Base-by-base conservation (phyloP, 768 basidiomycete genomes). In the Albatrellus ellisii region DNA sequence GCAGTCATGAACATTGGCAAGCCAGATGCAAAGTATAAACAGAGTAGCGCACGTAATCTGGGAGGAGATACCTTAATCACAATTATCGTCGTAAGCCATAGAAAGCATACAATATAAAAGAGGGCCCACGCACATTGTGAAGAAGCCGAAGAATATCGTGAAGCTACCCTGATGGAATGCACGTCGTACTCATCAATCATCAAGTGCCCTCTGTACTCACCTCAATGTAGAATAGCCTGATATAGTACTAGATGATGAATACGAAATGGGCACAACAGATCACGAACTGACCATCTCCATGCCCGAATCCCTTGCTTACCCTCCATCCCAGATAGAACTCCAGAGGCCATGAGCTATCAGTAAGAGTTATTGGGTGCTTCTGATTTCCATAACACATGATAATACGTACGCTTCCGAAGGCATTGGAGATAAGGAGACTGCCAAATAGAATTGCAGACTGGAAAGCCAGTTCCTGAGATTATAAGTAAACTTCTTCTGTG, bases 171-270 rank as follows among this genome's bases (percentile, higher is more conserved):
- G 33, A 12, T 25, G 3, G n/a, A n/a, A n/a, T n/a, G n/a, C n/a
- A n/a, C n/a, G n/a, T n/a, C 26, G 21, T 6, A 26, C 20, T 15
- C 9, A 37, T 21, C 8, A 36, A 17, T 14, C 41, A 35, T 34
- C 21, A n/a, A n/a, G n/a, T n/a, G n/a, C n/a, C 18, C 24, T 34
- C 21, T 21, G 11, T 10, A 18, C 47, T 42, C 55, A 70, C 77
- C 65, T 79, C 81, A 33, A 82, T 78, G 53, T 69, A 79, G 55
- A 84, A 84, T 27, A 83, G 49, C 80, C 79, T 76, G 45, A 2
- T 10, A 20, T 44, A 18, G 18, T 20, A 14, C 1, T 18, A n/a
- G n/a, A n/a, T n/a, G n/a, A n/a, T 6, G 21, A 21, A 6, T 21
- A 32, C 11, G 41, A n/a, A 10, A 20, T 33, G 9, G 25, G 44